phyloP scores from a whole-genome alignment of 2,329 filamentous ascomycete species.

The Cryphonectria carpinicola region DNA sequence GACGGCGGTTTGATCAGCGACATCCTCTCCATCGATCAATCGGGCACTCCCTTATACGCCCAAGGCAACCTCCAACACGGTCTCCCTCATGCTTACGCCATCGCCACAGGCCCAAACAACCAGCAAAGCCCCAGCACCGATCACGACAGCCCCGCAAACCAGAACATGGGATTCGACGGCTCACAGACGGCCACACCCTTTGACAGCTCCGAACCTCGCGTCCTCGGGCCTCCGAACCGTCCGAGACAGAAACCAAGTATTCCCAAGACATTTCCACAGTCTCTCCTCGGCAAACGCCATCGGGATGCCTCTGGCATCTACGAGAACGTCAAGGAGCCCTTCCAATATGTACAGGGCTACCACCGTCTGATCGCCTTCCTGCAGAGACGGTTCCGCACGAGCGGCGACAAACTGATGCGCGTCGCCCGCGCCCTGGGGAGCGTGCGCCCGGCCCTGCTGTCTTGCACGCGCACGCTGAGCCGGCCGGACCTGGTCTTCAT shows the following conservation, averaged over 20 bases:
- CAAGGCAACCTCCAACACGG: slow-evolving; percentile 65
- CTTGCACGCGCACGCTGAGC: slow-evolving; percentile 86
- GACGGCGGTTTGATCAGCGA: slow-evolving; percentile 55
- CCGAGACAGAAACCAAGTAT: slow-evolving; percentile 51
- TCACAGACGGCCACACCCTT: slow-evolving; percentile 52
- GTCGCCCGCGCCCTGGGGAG: slow-evolving; percentile 88
- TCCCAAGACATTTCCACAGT: slow-evolving; percentile 49
- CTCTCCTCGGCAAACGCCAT: slow-evolving; percentile 60
- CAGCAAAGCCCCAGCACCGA: slow-evolving; percentile 68
- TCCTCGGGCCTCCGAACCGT: slow-evolving; percentile 38
- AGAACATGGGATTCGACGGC: slow-evolving; percentile 56
- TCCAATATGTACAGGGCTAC: slow-evolving; percentile 87
- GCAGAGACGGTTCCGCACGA: slow-evolving; percentile 73
- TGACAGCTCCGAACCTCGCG: slow-evolving; percentile 28
- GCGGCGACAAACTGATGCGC: slow-evolving; percentile 68
- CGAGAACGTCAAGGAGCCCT: slow-evolving; percentile 85
- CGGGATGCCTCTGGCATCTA: slow-evolving; percentile 86
- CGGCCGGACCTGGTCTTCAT: slow-evolving; percentile 92
- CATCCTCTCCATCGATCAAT: slow-evolving; percentile 57
- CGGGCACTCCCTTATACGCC: slow-evolving; percentile 51
- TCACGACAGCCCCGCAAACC: slow-evolving; percentile 61
- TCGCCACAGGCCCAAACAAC: slow-evolving; percentile 65
- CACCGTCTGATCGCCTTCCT: slow-evolving; percentile 84
- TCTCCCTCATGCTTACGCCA: slow-evolving; percentile 67
- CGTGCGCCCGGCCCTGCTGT: slow-evolving; percentile 91